A percentile compares a stretch with the other conserved stretches of the same genome.
Conservation (phyloP, 352 stramenopile species). For the Phytopythium oedochilum region DNA sequence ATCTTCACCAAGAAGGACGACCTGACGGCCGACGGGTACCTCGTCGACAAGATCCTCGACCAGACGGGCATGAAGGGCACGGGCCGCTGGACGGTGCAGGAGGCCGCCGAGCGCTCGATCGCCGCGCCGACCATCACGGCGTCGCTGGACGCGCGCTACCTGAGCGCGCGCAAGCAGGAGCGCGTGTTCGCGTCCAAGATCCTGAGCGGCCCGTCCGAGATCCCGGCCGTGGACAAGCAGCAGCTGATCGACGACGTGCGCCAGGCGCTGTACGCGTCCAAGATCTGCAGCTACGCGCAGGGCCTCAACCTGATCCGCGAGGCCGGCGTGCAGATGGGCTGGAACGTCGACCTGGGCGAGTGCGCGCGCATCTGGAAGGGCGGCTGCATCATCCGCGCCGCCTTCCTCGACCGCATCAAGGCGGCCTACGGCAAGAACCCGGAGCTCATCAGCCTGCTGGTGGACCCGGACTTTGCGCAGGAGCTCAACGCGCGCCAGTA, state of each 20-base stretch:
- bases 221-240: constrained; percentile 90
- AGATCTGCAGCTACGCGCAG: constrained; percentile 99
- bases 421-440: constrained; percentile 90
- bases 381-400: constrained; percentile 99
- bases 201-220: constrained; percentile 91
- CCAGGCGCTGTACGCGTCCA: constrained; percentile 96
- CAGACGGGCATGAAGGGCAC: constrained; percentile 99
- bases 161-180: constrained; percentile 95
- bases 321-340: constrained; percentile 93
- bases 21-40: constrained; percentile 75
- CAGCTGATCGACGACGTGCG: constrained; percentile 97
- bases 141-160: constrained; percentile 95
- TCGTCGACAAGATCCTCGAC: constrained; percentile 97
- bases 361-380: constrained; percentile 99
- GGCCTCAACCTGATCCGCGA: constrained; percentile 94
- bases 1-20: constrained; percentile 99
- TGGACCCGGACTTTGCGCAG: constrained; percentile 95
- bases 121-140: constrained; percentile 96
- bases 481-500: constrained; percentile 95
- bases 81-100: constrained; percentile 95
- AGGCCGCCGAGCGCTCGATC: constrained; percentile 94
- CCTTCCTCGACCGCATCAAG: constrained; percentile 97
- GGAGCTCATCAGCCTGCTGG: constrained; percentile 94
- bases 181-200: constrained; percentile 92
- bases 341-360: constrained; percentile 95